Base-by-base conservation (phyloP, 202 grass and related monocot genomes). In the Setaria italica region DNA sequence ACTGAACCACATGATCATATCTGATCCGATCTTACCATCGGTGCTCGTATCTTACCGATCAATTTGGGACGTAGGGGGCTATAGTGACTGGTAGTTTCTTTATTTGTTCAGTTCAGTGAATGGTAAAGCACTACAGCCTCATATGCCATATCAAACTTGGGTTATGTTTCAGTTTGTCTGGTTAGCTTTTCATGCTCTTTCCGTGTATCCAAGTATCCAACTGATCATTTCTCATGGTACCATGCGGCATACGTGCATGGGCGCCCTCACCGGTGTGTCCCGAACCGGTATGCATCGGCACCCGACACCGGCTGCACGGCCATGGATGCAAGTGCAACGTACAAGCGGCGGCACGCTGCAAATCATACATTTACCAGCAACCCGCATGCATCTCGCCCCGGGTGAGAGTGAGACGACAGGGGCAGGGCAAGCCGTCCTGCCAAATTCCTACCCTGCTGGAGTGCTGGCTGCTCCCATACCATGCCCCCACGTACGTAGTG, bases 251-350 rank as follows among this genome's bases (percentile, higher is more conserved):
- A 43, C 47, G 59, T 76, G 66, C 33, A 62, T 71, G 75, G 75
- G 53, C 19, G 2, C 53, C 25, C 43, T 17, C 4, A 25, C 29
- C 9, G 64, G 34, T 7, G 37, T 59, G 65, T 59, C 66, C 5
- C 54, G 37, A 72, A 55, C 76, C 6, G 46, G 76, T 14, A 32
- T 8, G 29, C 67, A n/a, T 29, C 10, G 76, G 1, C 3, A 41
- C 39, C 25, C 25, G 25, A 25, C 67, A 16, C 72, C 62, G 21
- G 62, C 82, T 6, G 16, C 62, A 8, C 47, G 30, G 45, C 76
- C 84, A 67, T 76, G 84, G 76, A 15, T 32, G 20, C 76, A 80
- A 71, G 65, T 53, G 66, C 84, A 20, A 51, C 43, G 54, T 30
- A 4, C 67, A 72, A 17, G 25, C 25, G 25, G 65, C 84, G 65